Base-by-base conservation (phyloP, 805 yeast genomes). In the Candida michaelii region DNA sequence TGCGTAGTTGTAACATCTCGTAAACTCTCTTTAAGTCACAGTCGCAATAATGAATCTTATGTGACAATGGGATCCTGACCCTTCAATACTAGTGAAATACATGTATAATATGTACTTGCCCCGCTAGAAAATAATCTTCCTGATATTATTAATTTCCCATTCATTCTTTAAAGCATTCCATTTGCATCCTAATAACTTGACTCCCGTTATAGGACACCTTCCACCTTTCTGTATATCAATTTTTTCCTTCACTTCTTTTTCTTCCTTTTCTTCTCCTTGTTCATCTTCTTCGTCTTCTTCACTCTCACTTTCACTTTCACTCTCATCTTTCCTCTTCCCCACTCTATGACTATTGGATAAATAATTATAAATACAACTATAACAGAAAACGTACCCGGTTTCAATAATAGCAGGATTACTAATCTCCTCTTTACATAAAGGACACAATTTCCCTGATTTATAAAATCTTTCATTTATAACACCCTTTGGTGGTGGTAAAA, bases 371-470 rank as follows among this genome's bases (percentile, higher is more conserved):
- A 90, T 88, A 62, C 98, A 93, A 10, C 87, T 80, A 61, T 90
- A 89, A 62, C 97, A 89, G 52, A 84, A 86, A 0, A 89, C 95
- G 48, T 80, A 82, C 0, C 99, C 99, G 0, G 98, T 89, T 58
- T 90, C 98, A 27, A 91, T 79, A 10, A 85, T 78, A 0, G 96
- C 88, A 3, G 96, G 96, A 53, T 87, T 89, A 24, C 76, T 76
- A 11, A 89, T 77, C 13, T 60, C 67, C 9, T 78, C 62, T 19
- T 74, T 63, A 56, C 98, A 91, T 11, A 91, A 57, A 1, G 90
- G 87, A 62, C 97, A 91, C 2, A 49, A 34, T 9, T 57, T 55
- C 1, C 64, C 63, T 2, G 63, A 58, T 11, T 62, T 64, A 46
- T 60, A 70, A 4, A 43, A 44, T 34, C 48, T 50, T 5, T 19